Conservation (phyloP, 176 grass and related monocot genomes). For the Aegilops tauschii region DNA sequence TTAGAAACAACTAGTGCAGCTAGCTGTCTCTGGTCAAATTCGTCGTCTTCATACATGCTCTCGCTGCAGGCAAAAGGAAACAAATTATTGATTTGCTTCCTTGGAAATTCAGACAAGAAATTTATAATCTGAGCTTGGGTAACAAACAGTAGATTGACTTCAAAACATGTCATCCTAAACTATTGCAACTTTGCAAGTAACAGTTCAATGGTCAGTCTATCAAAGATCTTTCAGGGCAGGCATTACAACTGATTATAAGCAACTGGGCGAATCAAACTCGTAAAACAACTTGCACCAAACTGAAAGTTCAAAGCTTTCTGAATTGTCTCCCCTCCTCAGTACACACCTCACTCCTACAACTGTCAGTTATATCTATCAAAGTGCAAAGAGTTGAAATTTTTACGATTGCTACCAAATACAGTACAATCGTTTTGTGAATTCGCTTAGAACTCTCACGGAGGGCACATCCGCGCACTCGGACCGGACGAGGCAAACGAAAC, state of each 20-base stretch:
- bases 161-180: neutral
- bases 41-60: constrained; percentile 98
- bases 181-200: neutral
- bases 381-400: neutral
- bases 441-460: neutral
- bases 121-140: neutral
- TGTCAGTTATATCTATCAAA: neutral
- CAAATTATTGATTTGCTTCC: constrained; percentile 4
- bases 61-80: constrained; percentile 48
- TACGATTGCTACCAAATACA: neutral
- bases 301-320: neutral
- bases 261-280: neutral
- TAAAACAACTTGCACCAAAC: neutral
- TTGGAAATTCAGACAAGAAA: neutral
- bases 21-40: constrained; percentile 88
- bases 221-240: neutral
- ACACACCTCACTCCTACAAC: neutral
- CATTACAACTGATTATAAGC: neutral
- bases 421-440: neutral
- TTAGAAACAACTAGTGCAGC: constrained; percentile 96
- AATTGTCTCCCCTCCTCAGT: neutral
- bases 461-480: neutral
- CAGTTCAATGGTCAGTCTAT: neutral
- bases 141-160: neutral
- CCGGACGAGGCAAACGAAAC: neutral